A percentile compares a stretch with the other conserved stretches of the same genome.
phyloP scores from a whole-genome alignment of 352 stramenopile genomes.

The Thalassiosira tumida region DNA sequence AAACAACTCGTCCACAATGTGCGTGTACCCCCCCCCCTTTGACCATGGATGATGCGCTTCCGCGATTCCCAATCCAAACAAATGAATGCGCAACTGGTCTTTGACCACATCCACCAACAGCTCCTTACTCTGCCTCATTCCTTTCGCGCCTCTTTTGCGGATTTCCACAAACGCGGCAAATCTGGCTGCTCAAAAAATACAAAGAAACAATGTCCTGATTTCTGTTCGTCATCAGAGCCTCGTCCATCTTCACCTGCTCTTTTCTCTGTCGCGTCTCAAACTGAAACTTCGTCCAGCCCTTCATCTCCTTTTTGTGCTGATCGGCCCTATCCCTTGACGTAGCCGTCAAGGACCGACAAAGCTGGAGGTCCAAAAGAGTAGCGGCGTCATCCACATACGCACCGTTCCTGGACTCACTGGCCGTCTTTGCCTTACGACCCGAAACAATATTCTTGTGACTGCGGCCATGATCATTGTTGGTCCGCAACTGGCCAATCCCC shows the following conservation, averaged over 20 bases:
- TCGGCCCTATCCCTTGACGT: conserved; percentile 5
- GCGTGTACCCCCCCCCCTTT: not conserved
- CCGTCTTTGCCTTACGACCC: no score
- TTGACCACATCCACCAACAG: no score
- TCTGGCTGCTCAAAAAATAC: conserved; percentile 65
- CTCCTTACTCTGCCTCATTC: no score
- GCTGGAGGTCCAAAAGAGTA: conserved; percentile 29
- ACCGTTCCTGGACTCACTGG: no score
- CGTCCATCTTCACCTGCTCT: conserved; percentile 28
- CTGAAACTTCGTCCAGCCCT: conserved; percentile 24
- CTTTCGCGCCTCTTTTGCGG: conserved; percentile 25
- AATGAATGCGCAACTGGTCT: conserved; percentile 62
- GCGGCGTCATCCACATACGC: not conserved
- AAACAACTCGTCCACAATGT: not conserved
- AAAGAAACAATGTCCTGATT: conserved; percentile 53
- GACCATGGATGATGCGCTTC: conserved; percentile 52
- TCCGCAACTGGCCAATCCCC: conserved; percentile 8
- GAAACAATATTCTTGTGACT: no score
- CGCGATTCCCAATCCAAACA: conserved; percentile 39
- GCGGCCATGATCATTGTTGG: conserved; percentile 54
- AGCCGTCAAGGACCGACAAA: conserved; percentile 4
- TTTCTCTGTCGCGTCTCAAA: not conserved
- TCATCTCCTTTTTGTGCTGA: conserved; percentile 21
- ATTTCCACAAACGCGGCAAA: conserved; percentile 62
- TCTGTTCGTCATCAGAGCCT: conserved; percentile 20